Evolutionary conservation across 345 rosid genomes (phyloP).

Genomic region (Anastatica hierochuntica): DNA sequence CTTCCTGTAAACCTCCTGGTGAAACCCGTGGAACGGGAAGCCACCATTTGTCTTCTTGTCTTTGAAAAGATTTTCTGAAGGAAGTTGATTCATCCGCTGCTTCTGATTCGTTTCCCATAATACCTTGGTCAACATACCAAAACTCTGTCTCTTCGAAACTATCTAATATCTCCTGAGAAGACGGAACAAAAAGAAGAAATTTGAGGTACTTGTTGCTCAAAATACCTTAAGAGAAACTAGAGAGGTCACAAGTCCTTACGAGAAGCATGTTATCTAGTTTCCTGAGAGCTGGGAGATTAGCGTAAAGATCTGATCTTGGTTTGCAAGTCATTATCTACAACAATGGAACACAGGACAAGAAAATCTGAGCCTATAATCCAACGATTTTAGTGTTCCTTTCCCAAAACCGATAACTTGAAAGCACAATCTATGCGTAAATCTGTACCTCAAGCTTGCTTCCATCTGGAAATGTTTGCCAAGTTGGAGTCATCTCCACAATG

Average conservation of each 20-base stretch:
- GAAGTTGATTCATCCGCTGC: conserved; percentile 82
- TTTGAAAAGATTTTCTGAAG: conserved; percentile 60
- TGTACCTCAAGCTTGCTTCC: conserved; percentile 94
- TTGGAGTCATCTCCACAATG: conserved; percentile 87
- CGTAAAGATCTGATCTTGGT: conserved; percentile 81
- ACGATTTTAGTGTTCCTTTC: background rate
- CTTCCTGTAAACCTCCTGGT: conserved; percentile 63
- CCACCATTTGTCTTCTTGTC: conserved; percentile 99
- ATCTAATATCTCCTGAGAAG: conserved; percentile 54
- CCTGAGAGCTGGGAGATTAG: conserved; percentile 85
- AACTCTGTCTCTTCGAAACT: conserved; percentile 69
- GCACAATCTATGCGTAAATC: background rate
- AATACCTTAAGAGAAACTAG: background rate
- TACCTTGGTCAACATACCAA: conserved; percentile 97
- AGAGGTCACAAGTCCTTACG: conserved; percentile 34
- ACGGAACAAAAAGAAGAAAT: background rate
- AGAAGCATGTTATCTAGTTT: conserved; percentile 97
- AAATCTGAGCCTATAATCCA: background rate
- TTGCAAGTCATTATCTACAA: conserved; percentile 90
- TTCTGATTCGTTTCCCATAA: conserved; percentile 39
- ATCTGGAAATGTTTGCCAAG: conserved; percentile 96
- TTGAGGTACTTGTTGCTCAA: background rate
- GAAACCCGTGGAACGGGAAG: conserved; percentile 93
- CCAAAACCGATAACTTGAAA: background rate
- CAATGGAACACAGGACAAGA: conserved; percentile 1